phyloP scores from a whole-genome alignment of 129 eudicot genomes.

The Scalesia atractyloides region DNA sequence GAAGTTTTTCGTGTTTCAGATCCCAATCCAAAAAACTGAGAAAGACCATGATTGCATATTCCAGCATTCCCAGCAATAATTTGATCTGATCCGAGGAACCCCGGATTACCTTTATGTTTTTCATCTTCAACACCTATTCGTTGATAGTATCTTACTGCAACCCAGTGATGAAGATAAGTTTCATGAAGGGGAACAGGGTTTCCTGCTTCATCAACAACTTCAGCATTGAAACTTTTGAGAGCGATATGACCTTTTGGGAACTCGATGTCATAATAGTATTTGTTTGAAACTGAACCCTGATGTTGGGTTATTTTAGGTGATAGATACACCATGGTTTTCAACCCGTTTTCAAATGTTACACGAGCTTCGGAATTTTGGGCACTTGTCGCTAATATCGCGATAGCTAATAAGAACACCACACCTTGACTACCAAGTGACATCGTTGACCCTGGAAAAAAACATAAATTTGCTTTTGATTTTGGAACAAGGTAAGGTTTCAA shows the following conservation, averaged over 20 bases:
- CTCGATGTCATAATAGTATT: constrained; percentile 40
- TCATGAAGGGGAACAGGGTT: constrained; percentile 51
- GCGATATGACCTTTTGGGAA: constrained; percentile 66
- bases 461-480: neutral
- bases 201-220: constrained; percentile 67
- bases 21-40: constrained; percentile 74
- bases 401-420: constrained; percentile 15
- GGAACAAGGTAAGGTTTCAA: no score
- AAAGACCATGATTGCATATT: constrained; percentile 42
- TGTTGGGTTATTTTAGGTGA: constrained; percentile 48
- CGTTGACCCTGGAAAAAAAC: constrained; percentile 15
- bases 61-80: constrained; percentile 55
- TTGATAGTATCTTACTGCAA: constrained; percentile 40
- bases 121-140: constrained; percentile 31
- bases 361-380: constrained; percentile 32
- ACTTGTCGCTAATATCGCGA: constrained; percentile 17
- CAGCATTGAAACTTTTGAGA: constrained; percentile 63
- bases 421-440: constrained; percentile 31
- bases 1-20: constrained; percentile 75
- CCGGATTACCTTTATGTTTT: constrained; percentile 19
- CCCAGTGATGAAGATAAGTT: constrained; percentile 75
- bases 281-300: constrained; percentile 57
- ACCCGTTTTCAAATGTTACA: constrained; percentile 26
- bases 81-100: constrained; percentile 40
- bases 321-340: constrained; percentile 46